Base-by-base conservation (phyloP, 768 basidiomycete genomes). In the Termitomyces sp. region DNA sequence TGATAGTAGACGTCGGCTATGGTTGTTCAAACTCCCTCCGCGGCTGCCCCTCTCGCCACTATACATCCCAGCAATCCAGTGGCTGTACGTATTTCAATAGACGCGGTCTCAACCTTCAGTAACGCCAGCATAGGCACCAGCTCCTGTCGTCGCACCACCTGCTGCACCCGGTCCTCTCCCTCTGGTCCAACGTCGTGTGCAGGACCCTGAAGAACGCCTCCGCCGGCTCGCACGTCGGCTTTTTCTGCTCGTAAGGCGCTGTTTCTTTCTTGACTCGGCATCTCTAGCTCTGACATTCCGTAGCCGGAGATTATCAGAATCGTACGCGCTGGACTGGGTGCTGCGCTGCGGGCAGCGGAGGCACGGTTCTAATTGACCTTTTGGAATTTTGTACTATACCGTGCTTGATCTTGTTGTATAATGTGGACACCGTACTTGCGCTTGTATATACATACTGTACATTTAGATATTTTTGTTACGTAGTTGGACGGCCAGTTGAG, bases 141-240 rank as follows among this genome's bases (percentile, higher is more conserved):
- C 37, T 12, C 25, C 10, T 6, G 12, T 17, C 3, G 34, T 35
- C 21, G 48, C 23, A n/a, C 47, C 6, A 21, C 19, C n/a, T 14
- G 28, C 3, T 42, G 19, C 19, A 21, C 41, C 19, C 12, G 23
- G 1, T 16, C 12, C 14, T 25, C 42, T 4, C 16, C 43, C 25
- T 14, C 14, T 8, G 14, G 30, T 12, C n/a, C 17, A 17, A 34
- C 11, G 3, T 5, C 63, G 40, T 70, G 67, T 49, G 41, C 68
- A 71, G 16, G 21, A 51, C 11, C 37, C 37, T 28, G 50, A 51
- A 40, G 50, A 51, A n/a, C 25, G 50, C 17, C 32, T 6, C n/a
- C 3, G 11, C 1, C 25, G 25, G 10, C 37, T 28, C 50, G n/a
- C 40, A 3, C 17, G 17, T 3, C 49, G 5, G 16, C 25, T 51